These are phyloP conservation scores for Helenozyma rhizophorensis DNA, from an alignment of 805 yeast genomes.

Conservation along the genomic window DNA sequence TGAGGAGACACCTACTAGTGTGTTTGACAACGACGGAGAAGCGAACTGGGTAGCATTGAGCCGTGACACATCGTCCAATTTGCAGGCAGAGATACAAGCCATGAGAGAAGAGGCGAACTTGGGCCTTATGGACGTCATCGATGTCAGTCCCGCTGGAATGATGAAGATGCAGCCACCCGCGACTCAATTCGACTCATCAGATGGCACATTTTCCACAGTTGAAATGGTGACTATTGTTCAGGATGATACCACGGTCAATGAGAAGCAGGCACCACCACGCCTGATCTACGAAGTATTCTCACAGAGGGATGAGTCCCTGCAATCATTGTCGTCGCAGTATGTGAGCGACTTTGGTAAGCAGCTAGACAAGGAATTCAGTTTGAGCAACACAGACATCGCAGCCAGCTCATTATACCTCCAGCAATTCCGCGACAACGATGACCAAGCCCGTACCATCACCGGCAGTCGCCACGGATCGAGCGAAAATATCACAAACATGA, in stretches of 20 bases:
- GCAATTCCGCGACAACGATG: no score
- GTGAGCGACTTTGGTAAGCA: constrained; percentile 24
- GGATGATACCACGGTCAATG: not conserved
- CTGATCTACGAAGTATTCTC: constrained; percentile 1
- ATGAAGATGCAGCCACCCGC: constrained; percentile 1
- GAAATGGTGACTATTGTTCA: constrained; percentile 6
- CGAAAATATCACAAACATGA: no score
- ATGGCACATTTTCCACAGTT: constrained; percentile 5
- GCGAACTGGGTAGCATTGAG: constrained; percentile 22
- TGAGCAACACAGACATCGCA: constrained; percentile 1
- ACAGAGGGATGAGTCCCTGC: constrained; percentile 16
- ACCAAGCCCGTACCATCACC: no score
- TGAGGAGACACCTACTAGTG: constrained; percentile 11
- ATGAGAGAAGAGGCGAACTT: constrained; percentile 17
- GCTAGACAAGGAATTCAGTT: constrained; percentile 20
- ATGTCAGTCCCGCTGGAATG: not conserved
- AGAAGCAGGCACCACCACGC: not conserved
- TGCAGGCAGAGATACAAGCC: constrained; percentile 20
- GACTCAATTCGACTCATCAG: constrained; percentile 3
- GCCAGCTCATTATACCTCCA: no score
- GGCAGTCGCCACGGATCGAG: no score
- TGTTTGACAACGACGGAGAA: constrained; percentile 17
- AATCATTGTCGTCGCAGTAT: constrained; percentile 25
- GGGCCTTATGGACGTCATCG: constrained; percentile 10
- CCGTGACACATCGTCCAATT: constrained; percentile 22